Base-by-base conservation (phyloP, 139 green algal genomes). In the Chlorella ohadii region DNA sequence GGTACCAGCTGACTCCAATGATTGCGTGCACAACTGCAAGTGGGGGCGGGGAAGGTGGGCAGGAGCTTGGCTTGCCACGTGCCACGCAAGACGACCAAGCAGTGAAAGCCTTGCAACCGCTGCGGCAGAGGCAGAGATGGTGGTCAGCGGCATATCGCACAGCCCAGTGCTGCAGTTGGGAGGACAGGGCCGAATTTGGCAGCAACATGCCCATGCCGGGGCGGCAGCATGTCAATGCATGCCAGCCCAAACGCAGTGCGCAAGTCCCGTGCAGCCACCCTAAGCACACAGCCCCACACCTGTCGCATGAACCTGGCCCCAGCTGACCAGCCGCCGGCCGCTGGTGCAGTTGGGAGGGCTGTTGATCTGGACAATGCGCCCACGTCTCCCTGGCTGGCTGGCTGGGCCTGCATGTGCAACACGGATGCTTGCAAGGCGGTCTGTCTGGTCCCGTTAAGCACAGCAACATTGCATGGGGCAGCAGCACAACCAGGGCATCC, bases 261-360 rank as follows among this genome's bases (percentile, higher is more conserved):
- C 33, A 34, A 31, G 5, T 12, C 66, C 13, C 61, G 5, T 34
- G 41, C 13, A 47, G 23, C 66, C 64, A 38, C 28, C 13, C 15
- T n/a, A n/a, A n/a, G n/a, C n/a, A 28, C 64, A 5, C 66, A 28
- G 66, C 33, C 36, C 20, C 34, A 28, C 38, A 72, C 76, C 76
- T 13, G 93, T 96, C 6, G 87, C 88, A 0, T 82, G 80, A 20
- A 84, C 12, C 22, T 85, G 77, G 2, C 93, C 93, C 89, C 87
- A 95, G 12, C 78, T 83, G 25, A 65, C 91, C 79, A 96, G 84
- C 57, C 93, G 87, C 33, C 93, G 79, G 0, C 92, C 93, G 81
- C 91, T 95, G 47, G 92, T 96, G 44, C 59, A 25, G 31, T 82
- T 88, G n/a, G 78, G 39, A 3, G 78, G 68, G 25, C 78, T 57